A percentile compares a stretch with the other conserved stretches of the same genome.
phyloP scores from a whole-genome alignment of 345 rosid genomes.

The Dimocarpus longan region DNA sequence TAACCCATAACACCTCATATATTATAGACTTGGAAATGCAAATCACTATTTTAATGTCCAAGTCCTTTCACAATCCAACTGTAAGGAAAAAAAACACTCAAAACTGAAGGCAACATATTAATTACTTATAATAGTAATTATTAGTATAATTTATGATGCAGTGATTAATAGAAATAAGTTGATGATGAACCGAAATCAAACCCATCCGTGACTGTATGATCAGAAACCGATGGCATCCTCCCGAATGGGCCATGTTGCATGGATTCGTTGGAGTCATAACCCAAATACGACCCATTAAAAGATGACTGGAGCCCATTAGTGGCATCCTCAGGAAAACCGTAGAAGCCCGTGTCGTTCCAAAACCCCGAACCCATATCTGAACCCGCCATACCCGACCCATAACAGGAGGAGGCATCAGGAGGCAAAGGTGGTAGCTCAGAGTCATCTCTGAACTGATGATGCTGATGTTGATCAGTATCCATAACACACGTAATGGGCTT shows the following conservation, averaged over 20 bases:
- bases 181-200: constrained; percentile 49
- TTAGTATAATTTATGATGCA: constrained; percentile 1
- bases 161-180: constrained; percentile 24
- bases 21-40: neutral
- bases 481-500: constrained; percentile 36
- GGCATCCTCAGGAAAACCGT: constrained; percentile 31
- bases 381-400: constrained; percentile 37
- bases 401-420: constrained; percentile 55
- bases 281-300: constrained; percentile 25
- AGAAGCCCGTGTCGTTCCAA: constrained; percentile 44
- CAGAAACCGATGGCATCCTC: constrained; percentile 32
- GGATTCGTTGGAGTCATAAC: constrained; percentile 32
- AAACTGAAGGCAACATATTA: neutral
- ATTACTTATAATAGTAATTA: constrained; percentile 7
- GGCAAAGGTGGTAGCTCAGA: constrained; percentile 89
- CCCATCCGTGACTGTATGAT: constrained; percentile 37
- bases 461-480: constrained; percentile 25
- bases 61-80: constrained; percentile 13
- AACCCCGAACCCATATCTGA: constrained; percentile 28
- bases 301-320: constrained; percentile 10
- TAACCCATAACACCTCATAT: neutral
- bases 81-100: neutral
- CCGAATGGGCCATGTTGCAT: constrained; percentile 35
- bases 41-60: neutral
- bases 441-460: constrained; percentile 27